Evolutionary conservation across 2,329 filamentous ascomycete species (phyloP).

Genomic region (Cercospora sp.): DNA sequence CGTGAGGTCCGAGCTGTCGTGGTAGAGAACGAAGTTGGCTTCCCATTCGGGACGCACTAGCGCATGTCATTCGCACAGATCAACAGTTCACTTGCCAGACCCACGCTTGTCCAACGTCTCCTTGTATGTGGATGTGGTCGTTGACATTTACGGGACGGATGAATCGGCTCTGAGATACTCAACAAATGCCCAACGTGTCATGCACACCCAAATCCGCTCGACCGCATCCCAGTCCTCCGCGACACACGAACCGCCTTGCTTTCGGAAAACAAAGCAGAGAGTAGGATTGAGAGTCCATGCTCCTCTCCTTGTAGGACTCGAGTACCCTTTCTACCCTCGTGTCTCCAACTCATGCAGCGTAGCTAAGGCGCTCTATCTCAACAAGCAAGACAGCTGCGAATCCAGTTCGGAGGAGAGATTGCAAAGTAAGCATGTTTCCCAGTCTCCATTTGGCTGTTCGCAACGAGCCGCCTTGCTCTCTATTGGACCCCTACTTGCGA

Average conservation of each 20-base stretch:
- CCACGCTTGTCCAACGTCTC: neutral
- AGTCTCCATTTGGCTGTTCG: no score
- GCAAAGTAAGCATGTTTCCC: no score
- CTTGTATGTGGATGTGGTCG: neutral
- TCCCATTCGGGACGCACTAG: slow-evolving; percentile 3
- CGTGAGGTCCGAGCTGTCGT: neutral
- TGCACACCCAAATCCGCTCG: neutral
- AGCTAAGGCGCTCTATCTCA: no score
- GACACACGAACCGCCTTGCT: neutral
- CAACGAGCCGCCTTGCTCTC: no score
- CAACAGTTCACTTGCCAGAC: neutral
- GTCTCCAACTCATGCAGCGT: no score
- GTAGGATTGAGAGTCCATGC: no score
- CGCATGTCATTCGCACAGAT: slow-evolving; percentile 3
- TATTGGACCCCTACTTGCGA: no score
- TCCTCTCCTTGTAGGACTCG: no score
- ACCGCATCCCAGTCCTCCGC: neutral
- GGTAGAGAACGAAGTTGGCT: slow-evolving; percentile 2
- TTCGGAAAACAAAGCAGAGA: no score
- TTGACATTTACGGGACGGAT: neutral
- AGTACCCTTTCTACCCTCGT: no score
- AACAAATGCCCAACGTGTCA: neutral
- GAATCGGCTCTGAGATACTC: neutral
- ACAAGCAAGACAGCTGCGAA: no score
- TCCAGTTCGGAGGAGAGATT: no score